Evolutionary conservation across 352 stramenopile genomes (phyloP).

Genomic region (Globisporangium recalcitrans): DNA sequence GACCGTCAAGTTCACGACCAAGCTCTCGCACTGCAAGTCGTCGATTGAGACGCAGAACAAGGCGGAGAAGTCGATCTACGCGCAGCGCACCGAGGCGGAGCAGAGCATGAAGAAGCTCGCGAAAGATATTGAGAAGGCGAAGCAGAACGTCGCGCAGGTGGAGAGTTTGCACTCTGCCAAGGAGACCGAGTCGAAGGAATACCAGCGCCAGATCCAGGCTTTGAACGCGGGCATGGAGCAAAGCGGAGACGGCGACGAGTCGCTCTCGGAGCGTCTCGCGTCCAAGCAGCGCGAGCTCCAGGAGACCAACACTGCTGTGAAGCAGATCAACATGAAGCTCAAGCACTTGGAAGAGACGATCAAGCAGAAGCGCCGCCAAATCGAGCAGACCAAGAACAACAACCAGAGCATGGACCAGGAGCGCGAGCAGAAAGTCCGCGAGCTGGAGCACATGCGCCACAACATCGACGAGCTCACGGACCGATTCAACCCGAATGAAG

Average conservation of each 20-base stretch:
- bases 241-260: slow-evolving; percentile 67
- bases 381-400: slow-evolving; percentile 69
- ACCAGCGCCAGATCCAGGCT: slow-evolving; percentile 79
- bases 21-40: slow-evolving; percentile 66
- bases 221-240: slow-evolving; percentile 85
- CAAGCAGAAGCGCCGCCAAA: slow-evolving; percentile 62
- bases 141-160: slow-evolving; percentile 52
- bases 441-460: slow-evolving; percentile 58
- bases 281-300: slow-evolving; percentile 79
- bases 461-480: slow-evolving; percentile 53
- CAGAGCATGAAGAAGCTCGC: slow-evolving; percentile 76
- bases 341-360: slow-evolving; percentile 89
- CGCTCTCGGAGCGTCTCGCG: slow-evolving; percentile 65
- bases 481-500: slow-evolving; percentile 76
- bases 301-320: slow-evolving; percentile 67
- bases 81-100: slow-evolving; percentile 74
- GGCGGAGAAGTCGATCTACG: slow-evolving; percentile 51
- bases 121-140: slow-evolving; percentile 74
- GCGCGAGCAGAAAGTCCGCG: slow-evolving; percentile 52
- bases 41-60: slow-evolving; percentile 68
- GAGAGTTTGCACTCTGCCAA: slow-evolving; percentile 47
- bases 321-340: slow-evolving; percentile 93
- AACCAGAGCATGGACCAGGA: slow-evolving; percentile 70
- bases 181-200: slow-evolving; percentile 60
- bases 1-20: slow-evolving; percentile 79